Evolutionary conservation across 2,329 filamentous ascomycete genomes (phyloP), one percentile per base, ranked within the genome.

Genomic region (Paracoccidioides brasiliensis): DNA sequence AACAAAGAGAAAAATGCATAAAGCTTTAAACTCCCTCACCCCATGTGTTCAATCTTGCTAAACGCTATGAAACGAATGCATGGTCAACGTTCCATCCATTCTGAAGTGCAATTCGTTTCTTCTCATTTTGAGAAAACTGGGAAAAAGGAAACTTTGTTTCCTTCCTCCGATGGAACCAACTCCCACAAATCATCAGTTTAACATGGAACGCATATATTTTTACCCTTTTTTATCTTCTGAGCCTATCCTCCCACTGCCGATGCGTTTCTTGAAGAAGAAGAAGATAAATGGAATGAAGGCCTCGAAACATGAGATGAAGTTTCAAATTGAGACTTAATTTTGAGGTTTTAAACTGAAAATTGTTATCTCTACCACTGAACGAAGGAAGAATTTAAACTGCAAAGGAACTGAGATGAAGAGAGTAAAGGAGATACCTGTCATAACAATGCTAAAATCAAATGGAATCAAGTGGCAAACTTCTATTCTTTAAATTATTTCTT

Each of bases 91-190:
- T 30, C 38, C 52, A 22, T 22, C 22, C 22, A 22, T 45, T 53
- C 15, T 41, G 14, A 37, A 30, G 49, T n/a, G 33, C 52, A 32
- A 32, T 69, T 68, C 10, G 10, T 41, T 52, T 37, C 32, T 7
- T 48, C 33, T 52, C 33, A n/a, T n/a, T n/a, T 50, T 12, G 15
- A 15, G 6, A 15, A 46, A 46, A 22, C 12, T 32, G 5, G 10
- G 12, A 33, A 6, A n/a, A 33, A n/a, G 2, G 22, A 22, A 22
- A 22, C 22, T 22, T 22, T 22, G 22, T 22, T 22, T 22, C 22
- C 12, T 33, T 14, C 33, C 10, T n/a, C 28, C 12, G 1, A 46
- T 46, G 30, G 28, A 32, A 33, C n/a, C 28, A n/a, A 22, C 22
- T 22, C 22, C 22, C 22, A 22, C 22, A 22, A 22, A 22, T 22